Evolutionary conservation across 2,329 filamentous ascomycete genomes (phyloP), one percentile per base, ranked within the genome.

Genomic region (Ophiostoma ips): DNA sequence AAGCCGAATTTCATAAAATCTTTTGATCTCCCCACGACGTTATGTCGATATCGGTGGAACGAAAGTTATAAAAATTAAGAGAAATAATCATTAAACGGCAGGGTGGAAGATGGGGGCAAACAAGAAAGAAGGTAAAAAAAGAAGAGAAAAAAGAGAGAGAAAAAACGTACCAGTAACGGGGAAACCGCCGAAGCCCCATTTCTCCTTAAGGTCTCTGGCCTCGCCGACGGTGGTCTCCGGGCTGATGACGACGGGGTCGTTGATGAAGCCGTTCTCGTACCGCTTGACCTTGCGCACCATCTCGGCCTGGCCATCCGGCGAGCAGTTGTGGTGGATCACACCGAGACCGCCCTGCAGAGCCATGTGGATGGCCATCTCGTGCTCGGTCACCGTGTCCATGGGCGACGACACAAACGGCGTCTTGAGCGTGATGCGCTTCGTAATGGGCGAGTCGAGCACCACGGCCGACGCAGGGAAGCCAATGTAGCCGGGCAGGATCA

Each of bases 261-360:
- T 75, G 64, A 98, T 98, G 75, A 98, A 98, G 60, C 92, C 92
- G 72, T 98, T 98, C 73, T 98, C 92, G 69, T 88, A 98, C 63
- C 92, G 80, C 83, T 98, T 98, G 61, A 98, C 92, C 75, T 95
- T 96, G 68, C 87, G 81, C 58, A 98, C 87, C 92, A 98, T 98
- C 72, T 95, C 89, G 58, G 92, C 92, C 73, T 98, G 92, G 50
- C 87, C 86, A 28, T 96, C 87, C 30, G 89, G 79, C n/a, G 89
- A 92, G 77, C 92, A 98, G 75, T 98, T 98, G 79, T 98, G 92
- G 75, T 98, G 92, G 59, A 98, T 94, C 60, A 98, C 88, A 71
- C 92, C 87, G 16, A 94, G 74, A 62, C 87, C 87, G 60, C 87
- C 87, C 63, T 92, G 83, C 31, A 92, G 76, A 48, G 87, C 87